A percentile compares a stretch with the other conserved stretches of the same genome.
Evolutionary conservation across 768 basidiomycete species (phyloP).

Genomic region (Suillus lakei): DNA sequence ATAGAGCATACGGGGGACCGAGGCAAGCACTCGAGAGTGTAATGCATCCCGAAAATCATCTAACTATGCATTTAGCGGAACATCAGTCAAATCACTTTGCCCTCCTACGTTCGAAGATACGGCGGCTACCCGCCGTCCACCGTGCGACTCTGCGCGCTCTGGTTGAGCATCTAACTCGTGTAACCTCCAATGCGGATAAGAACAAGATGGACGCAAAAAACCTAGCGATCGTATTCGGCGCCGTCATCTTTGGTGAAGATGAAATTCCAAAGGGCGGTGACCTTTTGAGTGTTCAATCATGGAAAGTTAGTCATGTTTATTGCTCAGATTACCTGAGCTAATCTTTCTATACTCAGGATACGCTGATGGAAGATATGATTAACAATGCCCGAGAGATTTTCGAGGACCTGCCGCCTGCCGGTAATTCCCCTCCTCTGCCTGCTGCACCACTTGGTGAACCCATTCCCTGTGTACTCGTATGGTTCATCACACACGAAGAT

Average conservation of each 20-base stretch:
- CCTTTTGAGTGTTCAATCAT: slow-evolving; percentile 72
- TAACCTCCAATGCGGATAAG: slow-evolving; percentile 65
- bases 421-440: slow-evolving; percentile 70
- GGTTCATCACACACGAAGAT: slow-evolving; percentile 77
- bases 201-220: slow-evolving; percentile 97
- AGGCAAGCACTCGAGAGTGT: slow-evolving; percentile 47
- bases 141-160: slow-evolving; percentile 82
- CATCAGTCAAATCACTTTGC: slow-evolving; percentile 74
- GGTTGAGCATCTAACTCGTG: slow-evolving; percentile 81
- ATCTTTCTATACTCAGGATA: slow-evolving; percentile 47
- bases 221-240: slow-evolving; percentile 87
- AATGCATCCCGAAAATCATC: slow-evolving; percentile 2
- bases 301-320: slow-evolving; percentile 60
- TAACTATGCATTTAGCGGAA: slow-evolving; percentile 50
- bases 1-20: slow-evolving; percentile 79
- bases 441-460: slow-evolving; percentile 73
- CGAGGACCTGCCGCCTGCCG: slow-evolving; percentile 50
- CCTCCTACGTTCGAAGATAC: slow-evolving; percentile 85
- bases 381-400: slow-evolving; percentile 69
- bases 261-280: slow-evolving; percentile 82
- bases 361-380: slow-evolving; percentile 87
- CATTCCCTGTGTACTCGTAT: slow-evolving; percentile 58
- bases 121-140: slow-evolving; percentile 81
- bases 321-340: slow-evolving; percentile 37
- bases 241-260: slow-evolving; percentile 91